These are phyloP conservation scores for Boletales sp. DNA, from an alignment of 768 basidiomycete genomes.

Conservation along the genomic window DNA sequence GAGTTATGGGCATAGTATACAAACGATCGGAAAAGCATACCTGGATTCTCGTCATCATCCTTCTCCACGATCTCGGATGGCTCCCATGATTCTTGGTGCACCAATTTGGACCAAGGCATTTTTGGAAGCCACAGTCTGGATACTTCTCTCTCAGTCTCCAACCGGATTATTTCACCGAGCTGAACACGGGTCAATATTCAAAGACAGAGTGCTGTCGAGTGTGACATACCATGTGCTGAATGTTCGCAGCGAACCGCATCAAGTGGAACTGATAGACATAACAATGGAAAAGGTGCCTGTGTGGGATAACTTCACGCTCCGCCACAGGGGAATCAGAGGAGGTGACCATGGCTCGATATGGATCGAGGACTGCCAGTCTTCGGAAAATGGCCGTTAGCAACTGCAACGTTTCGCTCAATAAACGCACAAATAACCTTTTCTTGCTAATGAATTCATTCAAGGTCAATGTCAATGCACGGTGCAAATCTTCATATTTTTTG, in stretches of 20 bases:
- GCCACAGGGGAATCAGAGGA: slow-evolving; percentile 24
- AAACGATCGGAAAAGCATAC: slow-evolving; percentile 19
- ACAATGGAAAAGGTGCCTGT: slow-evolving; percentile 69
- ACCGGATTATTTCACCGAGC: slow-evolving; percentile 52
- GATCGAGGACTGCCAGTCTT: slow-evolving; percentile 50
- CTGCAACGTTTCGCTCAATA: not conserved
- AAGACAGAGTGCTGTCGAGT: not conserved
- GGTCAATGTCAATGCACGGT: slow-evolving; percentile 32
- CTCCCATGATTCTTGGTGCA: slow-evolving; percentile 45
- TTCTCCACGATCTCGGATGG: slow-evolving; percentile 40
- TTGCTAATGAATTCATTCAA: slow-evolving; percentile 48
- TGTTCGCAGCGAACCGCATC: slow-evolving; percentile 34
- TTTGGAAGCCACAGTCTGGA: slow-evolving; percentile 59
- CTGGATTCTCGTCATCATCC: slow-evolving; percentile 70
- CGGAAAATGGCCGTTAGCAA: slow-evolving; percentile 20
- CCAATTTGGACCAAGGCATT: slow-evolving; percentile 28
- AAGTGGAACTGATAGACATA: slow-evolving; percentile 66
- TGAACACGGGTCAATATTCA: slow-evolving; percentile 21
- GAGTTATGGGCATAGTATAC: too few species aligned
- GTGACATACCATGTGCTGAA: slow-evolving; percentile 35
- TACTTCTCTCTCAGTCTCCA: slow-evolving; percentile 47
- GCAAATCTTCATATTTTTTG: slow-evolving; percentile 35
- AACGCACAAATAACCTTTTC: slow-evolving; percentile 40
- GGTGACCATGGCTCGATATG: slow-evolving; percentile 54
- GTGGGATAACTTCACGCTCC: slow-evolving; percentile 48